These are phyloP conservation scores for Chrysoporthe deuterocubensis DNA, from an alignment of 2,329 filamentous ascomycete genomes.

Conservation along the genomic window DNA sequence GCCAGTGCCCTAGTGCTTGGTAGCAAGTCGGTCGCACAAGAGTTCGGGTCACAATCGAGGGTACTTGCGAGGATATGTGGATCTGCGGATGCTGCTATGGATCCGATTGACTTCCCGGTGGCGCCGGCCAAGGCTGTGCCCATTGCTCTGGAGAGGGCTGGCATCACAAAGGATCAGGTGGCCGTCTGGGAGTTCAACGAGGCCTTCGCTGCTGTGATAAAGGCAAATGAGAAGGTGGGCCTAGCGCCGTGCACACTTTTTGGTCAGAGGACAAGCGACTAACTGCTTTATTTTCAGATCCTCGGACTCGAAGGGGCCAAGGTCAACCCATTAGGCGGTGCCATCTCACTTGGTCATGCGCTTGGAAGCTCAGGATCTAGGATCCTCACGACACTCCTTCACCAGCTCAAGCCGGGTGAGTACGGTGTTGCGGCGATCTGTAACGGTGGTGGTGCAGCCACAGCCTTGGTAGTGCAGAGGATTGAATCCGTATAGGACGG, in stretches of 20 bases:
- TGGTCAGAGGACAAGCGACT: neutral
- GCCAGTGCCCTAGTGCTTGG: constrained; percentile 87
- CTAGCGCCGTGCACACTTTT: neutral
- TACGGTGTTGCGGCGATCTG: constrained; percentile 96
- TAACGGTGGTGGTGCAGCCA: constrained; percentile 92
- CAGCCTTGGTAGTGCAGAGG: constrained; percentile 87
- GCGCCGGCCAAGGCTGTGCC: constrained; percentile 92
- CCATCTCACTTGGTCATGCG: constrained; percentile 90
- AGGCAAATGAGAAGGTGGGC: constrained; percentile 83
- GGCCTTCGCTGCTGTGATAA: constrained; percentile 93
- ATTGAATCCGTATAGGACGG: constrained; percentile 59
- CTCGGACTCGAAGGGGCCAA: constrained; percentile 77
- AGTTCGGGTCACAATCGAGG: constrained; percentile 77
- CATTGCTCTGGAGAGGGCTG: constrained; percentile 83
- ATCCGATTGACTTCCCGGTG: constrained; percentile 91
- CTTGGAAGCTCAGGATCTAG: constrained; percentile 91
- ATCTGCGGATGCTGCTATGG: constrained; percentile 86
- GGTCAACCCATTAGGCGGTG: constrained; percentile 87
- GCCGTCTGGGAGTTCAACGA: constrained; percentile 99
- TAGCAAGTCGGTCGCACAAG: constrained; percentile 76
- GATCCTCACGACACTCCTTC: constrained; percentile 86
- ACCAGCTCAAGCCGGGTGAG: constrained; percentile 89
- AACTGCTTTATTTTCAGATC: constrained; percentile 54
- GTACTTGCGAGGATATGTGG: constrained; percentile 87
- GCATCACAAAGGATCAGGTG: constrained; percentile 89